Percentiles rank a stretch among this genome's conserved stretches.
Evolutionary conservation across 257 asterid genomes (phyloP).

Genomic region (Solanum chilense): DNA sequence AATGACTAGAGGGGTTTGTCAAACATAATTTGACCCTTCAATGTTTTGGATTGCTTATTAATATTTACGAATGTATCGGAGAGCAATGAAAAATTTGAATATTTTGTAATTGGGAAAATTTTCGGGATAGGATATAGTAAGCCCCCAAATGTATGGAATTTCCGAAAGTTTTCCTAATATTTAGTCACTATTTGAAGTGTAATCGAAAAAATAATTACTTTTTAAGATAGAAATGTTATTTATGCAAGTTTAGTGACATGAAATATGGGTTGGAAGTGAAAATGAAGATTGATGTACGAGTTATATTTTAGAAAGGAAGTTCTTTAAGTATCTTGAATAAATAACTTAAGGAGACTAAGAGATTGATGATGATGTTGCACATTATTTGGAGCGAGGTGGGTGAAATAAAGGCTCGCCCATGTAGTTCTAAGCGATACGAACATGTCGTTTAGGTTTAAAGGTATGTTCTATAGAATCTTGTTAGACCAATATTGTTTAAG

Average conservation of each 20-base stretch:
- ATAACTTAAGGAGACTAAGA: not conserved
- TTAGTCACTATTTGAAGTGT: not conserved
- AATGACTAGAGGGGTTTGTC: not conserved
- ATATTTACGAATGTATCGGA: not conserved
- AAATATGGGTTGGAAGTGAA: not conserved
- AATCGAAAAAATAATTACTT: not conserved
- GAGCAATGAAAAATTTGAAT: too few relatives aligned
- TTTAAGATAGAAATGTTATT: not conserved
- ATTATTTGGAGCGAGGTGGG: not conserved
- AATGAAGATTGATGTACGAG: not conserved
- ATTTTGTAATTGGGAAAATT: too few relatives aligned
- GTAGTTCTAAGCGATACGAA: not conserved
- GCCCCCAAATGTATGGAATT: not conserved
- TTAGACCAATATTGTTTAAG: not conserved
- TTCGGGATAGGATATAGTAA: too few relatives aligned
- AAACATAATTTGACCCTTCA: not conserved
- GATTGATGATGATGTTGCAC: not conserved
- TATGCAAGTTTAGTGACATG: not conserved
- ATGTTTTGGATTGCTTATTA: not conserved
- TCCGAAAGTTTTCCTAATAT: not conserved
- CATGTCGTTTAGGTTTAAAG: not conserved
- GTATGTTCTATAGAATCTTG: not conserved
- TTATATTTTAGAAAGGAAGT: not conserved
- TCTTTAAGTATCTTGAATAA: not conserved
- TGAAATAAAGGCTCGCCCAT: not conserved